A percentile compares a stretch with the other conserved stretches of the same genome.
phyloP scores from a whole-genome alignment of 2,329 filamentous ascomycete species.

The Aspergillus candidus region DNA sequence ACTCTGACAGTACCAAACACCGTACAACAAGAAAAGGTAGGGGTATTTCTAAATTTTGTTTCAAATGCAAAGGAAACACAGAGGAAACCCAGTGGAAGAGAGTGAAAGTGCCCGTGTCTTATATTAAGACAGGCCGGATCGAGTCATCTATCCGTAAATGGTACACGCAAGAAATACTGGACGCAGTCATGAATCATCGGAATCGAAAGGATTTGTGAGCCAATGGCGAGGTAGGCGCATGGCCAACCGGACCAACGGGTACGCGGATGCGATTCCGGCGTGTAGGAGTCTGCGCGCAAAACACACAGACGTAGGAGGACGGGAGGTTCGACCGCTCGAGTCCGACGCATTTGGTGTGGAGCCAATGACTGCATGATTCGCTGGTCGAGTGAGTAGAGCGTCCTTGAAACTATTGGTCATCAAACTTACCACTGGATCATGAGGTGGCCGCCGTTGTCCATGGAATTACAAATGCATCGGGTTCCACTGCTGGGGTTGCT shows the following conservation, averaged over 20 bases:
- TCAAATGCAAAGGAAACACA: too few species aligned
- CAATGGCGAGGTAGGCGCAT: slow-evolving; percentile 35
- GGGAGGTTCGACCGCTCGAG: slow-evolving; percentile 44
- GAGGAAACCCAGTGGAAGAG: too few species aligned
- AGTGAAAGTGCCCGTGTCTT: neutral
- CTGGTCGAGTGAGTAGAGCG: slow-evolving; percentile 26
- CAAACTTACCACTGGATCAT: slow-evolving; percentile 54
- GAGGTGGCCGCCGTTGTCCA: slow-evolving; percentile 48
- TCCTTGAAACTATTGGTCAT: neutral
- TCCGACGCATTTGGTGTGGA: slow-evolving; percentile 55
- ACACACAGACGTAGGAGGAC: slow-evolving; percentile 47
- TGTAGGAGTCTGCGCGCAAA: slow-evolving; percentile 44
- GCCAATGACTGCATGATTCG: slow-evolving; percentile 58
- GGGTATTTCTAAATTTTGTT: too few species aligned
- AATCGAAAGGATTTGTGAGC: slow-evolving; percentile 39
- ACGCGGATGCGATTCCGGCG: slow-evolving; percentile 32
- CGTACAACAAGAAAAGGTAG: too few species aligned
- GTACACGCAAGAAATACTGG: neutral
- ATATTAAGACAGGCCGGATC: neutral
- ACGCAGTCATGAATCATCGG: slow-evolving; percentile 16
- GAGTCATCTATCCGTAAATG: slow-evolving; percentile 1
- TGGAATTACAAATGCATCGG: slow-evolving; percentile 53
- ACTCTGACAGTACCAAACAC: too few species aligned
- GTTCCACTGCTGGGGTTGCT: slow-evolving; percentile 49
- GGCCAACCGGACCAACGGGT: slow-evolving; percentile 24